Evolutionary conservation across 805 yeast genomes (phyloP).

Genomic region (Kazachstania bromeliacearum): DNA sequence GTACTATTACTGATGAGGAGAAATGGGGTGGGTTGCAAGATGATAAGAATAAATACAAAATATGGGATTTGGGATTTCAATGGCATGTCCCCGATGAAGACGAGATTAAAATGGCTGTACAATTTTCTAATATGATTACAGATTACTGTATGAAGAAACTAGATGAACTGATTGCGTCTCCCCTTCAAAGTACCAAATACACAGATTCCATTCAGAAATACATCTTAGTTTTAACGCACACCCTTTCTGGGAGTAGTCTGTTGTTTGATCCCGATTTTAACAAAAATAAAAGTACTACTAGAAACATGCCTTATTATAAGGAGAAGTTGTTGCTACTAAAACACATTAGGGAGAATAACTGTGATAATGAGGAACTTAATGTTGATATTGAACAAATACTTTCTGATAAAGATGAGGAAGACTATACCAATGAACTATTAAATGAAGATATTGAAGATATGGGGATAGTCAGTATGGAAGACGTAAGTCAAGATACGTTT

Average conservation of each 20-base stretch:
- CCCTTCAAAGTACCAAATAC: constrained; percentile 12
- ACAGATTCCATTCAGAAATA: constrained; percentile 48
- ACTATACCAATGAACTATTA: constrained; percentile 17
- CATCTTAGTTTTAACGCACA: constrained; percentile 47
- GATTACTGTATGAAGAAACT: constrained; percentile 37
- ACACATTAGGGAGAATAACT: constrained; percentile 29
- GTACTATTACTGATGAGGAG: constrained; percentile 31
- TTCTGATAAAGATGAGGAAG: constrained; percentile 24
- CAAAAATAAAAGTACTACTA: constrained; percentile 17
- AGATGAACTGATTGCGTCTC: constrained; percentile 22
- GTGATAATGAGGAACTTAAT: constrained; percentile 30
- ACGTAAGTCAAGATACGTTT: constrained; percentile 12
- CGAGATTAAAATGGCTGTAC: constrained; percentile 54
- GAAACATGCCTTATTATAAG: constrained; percentile 6
- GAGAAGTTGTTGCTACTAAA: constrained; percentile 18
- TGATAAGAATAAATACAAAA: constrained; percentile 39
- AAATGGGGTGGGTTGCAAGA: constrained; percentile 75
- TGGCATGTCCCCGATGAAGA: constrained; percentile 66
- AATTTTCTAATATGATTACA: constrained; percentile 43
- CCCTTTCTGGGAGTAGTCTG: constrained; percentile 59
- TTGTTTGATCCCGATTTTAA: constrained; percentile 65
- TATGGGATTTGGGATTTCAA: constrained; percentile 42
- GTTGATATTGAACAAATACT: constrained; percentile 31
- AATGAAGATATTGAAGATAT: constrained; percentile 9
- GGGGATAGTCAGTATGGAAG: constrained; percentile 19